A percentile compares a stretch with the other conserved stretches of the same genome.
Evolutionary conservation across 2,329 filamentous ascomycete species (phyloP).

Genomic region (Xylariaceae sp.): DNA sequence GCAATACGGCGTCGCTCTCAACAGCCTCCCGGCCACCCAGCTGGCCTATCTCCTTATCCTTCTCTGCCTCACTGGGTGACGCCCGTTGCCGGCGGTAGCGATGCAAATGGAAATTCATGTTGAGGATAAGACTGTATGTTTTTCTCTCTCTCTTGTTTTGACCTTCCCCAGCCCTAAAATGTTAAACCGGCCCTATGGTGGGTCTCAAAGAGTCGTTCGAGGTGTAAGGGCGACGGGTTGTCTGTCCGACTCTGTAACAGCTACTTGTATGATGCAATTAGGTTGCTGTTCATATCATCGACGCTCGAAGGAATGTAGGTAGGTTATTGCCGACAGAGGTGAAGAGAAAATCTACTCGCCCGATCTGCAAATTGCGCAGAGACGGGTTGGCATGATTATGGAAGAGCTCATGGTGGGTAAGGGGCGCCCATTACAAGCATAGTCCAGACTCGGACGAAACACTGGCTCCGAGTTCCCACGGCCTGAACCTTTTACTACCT

Average conservation of each 20-base stretch:
- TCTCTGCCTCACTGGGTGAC: constrained; percentile 18
- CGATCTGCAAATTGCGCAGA: constrained; percentile 5
- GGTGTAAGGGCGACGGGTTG: neutral
- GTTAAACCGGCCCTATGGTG: neutral
- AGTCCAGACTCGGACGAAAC: neutral
- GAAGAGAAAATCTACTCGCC: neutral
- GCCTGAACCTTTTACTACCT: neutral
- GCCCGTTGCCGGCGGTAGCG: constrained; percentile 27
- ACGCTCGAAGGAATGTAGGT: neutral
- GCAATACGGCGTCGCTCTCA: constrained; percentile 31
- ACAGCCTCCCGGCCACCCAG: constrained; percentile 11
- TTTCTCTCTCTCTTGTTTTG: neutral
- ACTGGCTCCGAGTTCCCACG: neutral
- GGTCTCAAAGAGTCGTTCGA: neutral
- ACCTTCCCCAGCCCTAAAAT: neutral
- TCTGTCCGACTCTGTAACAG: neutral
- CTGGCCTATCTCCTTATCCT: constrained; percentile 23
- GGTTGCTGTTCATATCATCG: neutral
- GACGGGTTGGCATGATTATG: constrained; percentile 6
- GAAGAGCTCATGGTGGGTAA: neutral
- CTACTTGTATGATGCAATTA: neutral
- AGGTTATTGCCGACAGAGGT: neutral
- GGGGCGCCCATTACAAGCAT: neutral
- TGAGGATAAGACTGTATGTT: neutral
- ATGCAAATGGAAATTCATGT: constrained; percentile 19